Base-by-base conservation (phyloP, 106 monocot genomes). In the Acorus gramineus region DNA sequence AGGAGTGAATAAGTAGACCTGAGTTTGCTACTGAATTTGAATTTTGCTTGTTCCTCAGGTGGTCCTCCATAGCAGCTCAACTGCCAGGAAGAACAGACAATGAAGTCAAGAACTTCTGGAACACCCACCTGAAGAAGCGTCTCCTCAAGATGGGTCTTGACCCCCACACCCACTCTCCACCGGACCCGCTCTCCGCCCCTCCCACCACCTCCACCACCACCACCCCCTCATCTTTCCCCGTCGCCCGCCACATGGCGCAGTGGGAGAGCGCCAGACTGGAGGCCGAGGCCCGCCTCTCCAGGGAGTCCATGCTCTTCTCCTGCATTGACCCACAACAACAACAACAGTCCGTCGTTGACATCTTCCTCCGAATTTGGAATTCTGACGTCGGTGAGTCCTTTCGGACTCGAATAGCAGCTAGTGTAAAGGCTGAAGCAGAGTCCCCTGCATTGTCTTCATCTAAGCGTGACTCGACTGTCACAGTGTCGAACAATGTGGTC, bases 21-120 rank as follows among this genome's bases (percentile, higher is more conserved):
- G 28, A 28, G 28, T 28, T 28, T 28, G 28, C 28, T 0, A 28
- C 28, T 28, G 28, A 28, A 28, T 28, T 28, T 13, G 28, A 43
- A 6, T 2, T 4, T 42, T 3, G 13, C 0, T 43, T 14, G 59
- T 44, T 46, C 12, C 7, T 42, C 70, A 89, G 89, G 73, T 89
- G 89, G 84, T 89, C 89, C 42, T 79, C 84, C 9, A 84, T 89
- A n/a, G 89, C 84, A 0, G 81, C 84, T 5, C 89, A 89, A 50
- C 67, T 89, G 14, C 81, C 89, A 0, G 89, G 89, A 2, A 49
- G 89, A 42, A 89, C 89, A 1, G 89, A 89, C 65, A 84, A 89
- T 71, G 89, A 89, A 81, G 81, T 89, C 60, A 89, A 89, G 68
- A 89, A 89, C 73, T 85, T 79, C 81, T 89, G 89, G 89, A 89